Conservation (phyloP, 2,329 filamentous ascomycete species). For the Graphilbum fragrans region DNA sequence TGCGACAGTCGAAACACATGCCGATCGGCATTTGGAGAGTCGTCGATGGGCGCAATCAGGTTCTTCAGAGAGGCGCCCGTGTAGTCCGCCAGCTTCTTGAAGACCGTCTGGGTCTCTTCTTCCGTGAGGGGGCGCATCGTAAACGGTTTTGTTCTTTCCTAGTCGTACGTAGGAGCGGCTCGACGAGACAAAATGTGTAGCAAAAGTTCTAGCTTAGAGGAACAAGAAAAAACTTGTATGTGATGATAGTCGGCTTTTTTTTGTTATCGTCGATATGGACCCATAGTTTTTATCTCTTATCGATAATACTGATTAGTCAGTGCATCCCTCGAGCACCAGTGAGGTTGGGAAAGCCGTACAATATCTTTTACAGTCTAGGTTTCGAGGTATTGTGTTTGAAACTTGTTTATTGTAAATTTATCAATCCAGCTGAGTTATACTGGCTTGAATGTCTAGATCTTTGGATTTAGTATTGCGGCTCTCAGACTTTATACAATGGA, state of each 20-base stretch:
- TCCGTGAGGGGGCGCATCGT: slow-evolving; percentile 18
- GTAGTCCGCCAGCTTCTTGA: slow-evolving; percentile 89
- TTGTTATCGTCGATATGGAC: neutral
- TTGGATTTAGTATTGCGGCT: no score
- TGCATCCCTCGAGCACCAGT: no score
- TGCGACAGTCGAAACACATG: slow-evolving; percentile 72
- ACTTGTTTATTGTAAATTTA: no score
- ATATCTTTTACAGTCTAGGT: no score
- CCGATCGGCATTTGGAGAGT: slow-evolving; percentile 57
- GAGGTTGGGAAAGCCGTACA: no score
- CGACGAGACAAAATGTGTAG: no score
- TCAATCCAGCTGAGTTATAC: no score
- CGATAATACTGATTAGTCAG: neutral
- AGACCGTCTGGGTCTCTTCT: slow-evolving; percentile 45
- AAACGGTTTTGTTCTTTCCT: neutral
- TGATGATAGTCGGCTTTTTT: neutral
- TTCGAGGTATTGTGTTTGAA: no score
- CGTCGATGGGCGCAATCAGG: slow-evolving; percentile 62
- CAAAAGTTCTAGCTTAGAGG: neutral
- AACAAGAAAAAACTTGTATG: neutral
- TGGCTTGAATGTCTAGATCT: no score
- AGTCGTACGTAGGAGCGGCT: no score
- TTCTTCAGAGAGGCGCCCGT: slow-evolving; percentile 77
- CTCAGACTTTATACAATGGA: no score
- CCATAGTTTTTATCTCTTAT: neutral